phyloP scores from a whole-genome alignment of 164 flowering plant species.

The Tinospora cordifolia region DNA sequence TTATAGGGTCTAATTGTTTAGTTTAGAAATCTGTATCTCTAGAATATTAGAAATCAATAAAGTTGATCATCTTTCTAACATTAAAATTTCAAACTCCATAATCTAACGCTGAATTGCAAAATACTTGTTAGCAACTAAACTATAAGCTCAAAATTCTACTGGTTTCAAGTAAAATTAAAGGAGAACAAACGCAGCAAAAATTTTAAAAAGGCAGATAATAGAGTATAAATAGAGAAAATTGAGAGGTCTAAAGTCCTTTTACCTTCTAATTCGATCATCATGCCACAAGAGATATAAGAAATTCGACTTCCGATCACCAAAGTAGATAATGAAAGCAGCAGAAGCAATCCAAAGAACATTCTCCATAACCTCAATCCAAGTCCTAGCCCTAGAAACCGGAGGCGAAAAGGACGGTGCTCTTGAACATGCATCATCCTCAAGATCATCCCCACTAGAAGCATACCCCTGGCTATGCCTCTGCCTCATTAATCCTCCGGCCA shows the following conservation, averaged over 20 bases:
- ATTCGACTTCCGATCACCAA: slow-evolving; percentile 69
- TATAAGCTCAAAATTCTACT: not conserved
- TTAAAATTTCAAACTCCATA: no score
- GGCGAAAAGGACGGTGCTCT: slow-evolving; percentile 28
- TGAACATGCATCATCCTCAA: slow-evolving; percentile 83
- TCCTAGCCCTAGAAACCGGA: slow-evolving; percentile 28
- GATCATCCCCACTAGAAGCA: slow-evolving; percentile 67
- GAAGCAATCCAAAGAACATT: slow-evolving; percentile 81
- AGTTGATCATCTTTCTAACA: no score
- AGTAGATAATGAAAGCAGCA: slow-evolving; percentile 59
- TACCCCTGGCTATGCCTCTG: slow-evolving; percentile 86
- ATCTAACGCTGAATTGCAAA: no score
- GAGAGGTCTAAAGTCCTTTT: slow-evolving; percentile 1
- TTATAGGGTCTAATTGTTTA: no score
- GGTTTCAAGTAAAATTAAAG: not conserved
- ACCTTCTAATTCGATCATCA: slow-evolving; percentile 79
- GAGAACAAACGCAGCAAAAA: not conserved
- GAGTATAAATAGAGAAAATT: not conserved
- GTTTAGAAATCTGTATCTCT: no score
- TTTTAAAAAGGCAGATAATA: not conserved
- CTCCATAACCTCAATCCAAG: slow-evolving; percentile 68
- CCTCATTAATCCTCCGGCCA: slow-evolving; percentile 56
- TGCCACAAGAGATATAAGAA: slow-evolving; percentile 55
- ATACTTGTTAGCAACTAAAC: not conserved
- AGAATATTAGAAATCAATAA: no score